Percentiles rank a stretch among this genome's conserved stretches.
Conservation (phyloP, 2,329 filamentous ascomycete species). For the Colletotrichum tropicale region DNA sequence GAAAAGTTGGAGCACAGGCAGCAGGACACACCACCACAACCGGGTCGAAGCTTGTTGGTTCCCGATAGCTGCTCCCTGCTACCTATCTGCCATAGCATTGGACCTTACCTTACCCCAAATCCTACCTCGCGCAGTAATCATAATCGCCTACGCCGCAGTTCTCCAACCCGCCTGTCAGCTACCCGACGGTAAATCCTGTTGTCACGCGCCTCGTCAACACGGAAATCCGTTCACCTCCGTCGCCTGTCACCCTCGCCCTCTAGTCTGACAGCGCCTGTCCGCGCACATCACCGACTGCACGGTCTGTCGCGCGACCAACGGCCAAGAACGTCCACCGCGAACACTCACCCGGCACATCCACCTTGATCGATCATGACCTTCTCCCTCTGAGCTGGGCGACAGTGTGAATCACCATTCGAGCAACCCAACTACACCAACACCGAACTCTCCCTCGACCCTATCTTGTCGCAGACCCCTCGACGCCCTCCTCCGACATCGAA, state of each 20-base stretch:
- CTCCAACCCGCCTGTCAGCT: neutral
- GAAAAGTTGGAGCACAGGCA: neutral
- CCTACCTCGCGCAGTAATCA: neutral
- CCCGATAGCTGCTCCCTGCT: constrained; percentile 9
- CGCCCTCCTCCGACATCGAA: neutral
- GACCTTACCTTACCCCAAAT: neutral
- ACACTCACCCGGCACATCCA: neutral
- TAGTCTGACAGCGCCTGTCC: neutral
- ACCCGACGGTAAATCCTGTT: neutral
- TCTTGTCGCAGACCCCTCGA: neutral
- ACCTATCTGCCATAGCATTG: neutral
- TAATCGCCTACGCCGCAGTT: neutral
- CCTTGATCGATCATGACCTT: constrained; percentile 3
- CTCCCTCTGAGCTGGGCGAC: constrained; percentile 6
- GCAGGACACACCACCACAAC: neutral
- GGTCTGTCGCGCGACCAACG: neutral
- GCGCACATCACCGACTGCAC: neutral
- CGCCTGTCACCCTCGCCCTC: neutral
- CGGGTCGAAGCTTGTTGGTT: constrained; percentile 3
- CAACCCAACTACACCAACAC: neutral
- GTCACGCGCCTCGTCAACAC: neutral
- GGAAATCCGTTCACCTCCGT: neutral
- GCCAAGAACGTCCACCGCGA: neutral
- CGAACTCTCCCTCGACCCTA: neutral
- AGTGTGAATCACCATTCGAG: constrained; percentile 4